These are phyloP conservation scores for Cladosporium halotolerans DNA, from an alignment of 2,329 filamentous ascomycete genomes.

Conservation along the genomic window DNA sequence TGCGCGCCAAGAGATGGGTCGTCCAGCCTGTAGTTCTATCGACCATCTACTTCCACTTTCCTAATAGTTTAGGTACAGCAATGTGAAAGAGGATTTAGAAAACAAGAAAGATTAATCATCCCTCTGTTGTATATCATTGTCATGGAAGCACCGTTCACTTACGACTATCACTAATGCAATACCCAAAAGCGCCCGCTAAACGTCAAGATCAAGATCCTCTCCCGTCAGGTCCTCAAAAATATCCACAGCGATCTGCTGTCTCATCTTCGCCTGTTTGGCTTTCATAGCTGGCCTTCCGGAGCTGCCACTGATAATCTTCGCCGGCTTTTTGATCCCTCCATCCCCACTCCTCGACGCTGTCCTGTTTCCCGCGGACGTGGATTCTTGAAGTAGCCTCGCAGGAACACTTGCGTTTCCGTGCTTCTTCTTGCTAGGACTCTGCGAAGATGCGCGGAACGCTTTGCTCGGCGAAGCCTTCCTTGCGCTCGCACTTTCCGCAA, in stretches of 20 bases:
- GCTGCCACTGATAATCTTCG: slow-evolving; percentile 9
- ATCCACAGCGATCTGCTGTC: slow-evolving; percentile 24
- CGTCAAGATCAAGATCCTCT: slow-evolving; percentile 15
- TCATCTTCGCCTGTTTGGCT: slow-evolving; percentile 15
- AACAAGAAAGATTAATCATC: no score
- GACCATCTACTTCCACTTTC: slow-evolving; percentile 18
- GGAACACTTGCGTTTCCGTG: neutral
- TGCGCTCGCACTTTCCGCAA: slow-evolving; percentile 1
- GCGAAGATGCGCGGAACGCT: neutral
- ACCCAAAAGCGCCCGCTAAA: neutral
- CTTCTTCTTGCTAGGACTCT: slow-evolving; percentile 9
- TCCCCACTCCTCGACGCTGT: neutral
- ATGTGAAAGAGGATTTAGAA: no score
- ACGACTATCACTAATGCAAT: no score
- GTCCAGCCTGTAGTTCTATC: slow-evolving; percentile 24
- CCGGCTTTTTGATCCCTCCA: slow-evolving; percentile 7
- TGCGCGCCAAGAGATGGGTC: slow-evolving; percentile 11
- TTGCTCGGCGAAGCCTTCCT: neutral
- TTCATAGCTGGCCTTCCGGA: neutral
- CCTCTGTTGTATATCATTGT: no score
- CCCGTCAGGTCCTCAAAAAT: slow-evolving; percentile 27
- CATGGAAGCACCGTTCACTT: no score
- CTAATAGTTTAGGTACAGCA: no score
- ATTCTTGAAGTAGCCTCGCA: neutral
- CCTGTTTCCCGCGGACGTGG: slow-evolving; percentile 4